These are phyloP conservation scores for Litsea cubeba DNA, from an alignment of 164 flowering plant species.

Conservation along the genomic window DNA sequence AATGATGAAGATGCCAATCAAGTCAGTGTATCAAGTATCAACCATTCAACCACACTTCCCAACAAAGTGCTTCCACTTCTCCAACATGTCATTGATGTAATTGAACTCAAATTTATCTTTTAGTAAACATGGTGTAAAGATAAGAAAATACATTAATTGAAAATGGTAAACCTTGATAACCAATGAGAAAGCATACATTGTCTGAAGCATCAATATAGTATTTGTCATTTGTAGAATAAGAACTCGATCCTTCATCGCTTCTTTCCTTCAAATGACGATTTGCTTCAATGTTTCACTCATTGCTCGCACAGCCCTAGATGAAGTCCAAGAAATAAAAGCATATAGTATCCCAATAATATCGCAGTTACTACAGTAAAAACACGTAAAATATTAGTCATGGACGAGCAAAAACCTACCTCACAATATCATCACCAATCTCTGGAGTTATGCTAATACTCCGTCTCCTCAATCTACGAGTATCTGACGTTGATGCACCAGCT, in stretches of 20 bases:
- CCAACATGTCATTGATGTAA: not conserved
- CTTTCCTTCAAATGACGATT: constrained; percentile 63
- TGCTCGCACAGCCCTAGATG: constrained; percentile 83
- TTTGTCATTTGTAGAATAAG: constrained; percentile 35
- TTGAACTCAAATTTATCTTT: not conserved
- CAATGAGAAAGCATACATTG: constrained; percentile 42
- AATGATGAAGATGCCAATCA: not conserved
- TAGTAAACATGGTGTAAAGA: too few relatives aligned
- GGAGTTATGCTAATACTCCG: constrained; percentile 96
- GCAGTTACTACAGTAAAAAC: too few relatives aligned
- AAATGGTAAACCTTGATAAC: not conserved
- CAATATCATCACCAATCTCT: constrained; percentile 97
- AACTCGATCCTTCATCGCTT: constrained; percentile 39
- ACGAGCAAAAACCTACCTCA: constrained; percentile 46
- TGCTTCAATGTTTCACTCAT: constrained; percentile 93
- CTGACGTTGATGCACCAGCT: constrained; percentile 69
- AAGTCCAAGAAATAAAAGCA: too few relatives aligned
- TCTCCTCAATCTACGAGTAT: constrained; percentile 67
- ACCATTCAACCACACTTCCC: not conserved
- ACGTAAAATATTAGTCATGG: not conserved
- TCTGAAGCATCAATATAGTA: constrained; percentile 33
- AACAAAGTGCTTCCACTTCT: not conserved
- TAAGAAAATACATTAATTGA: not conserved
- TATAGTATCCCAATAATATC: too few relatives aligned
- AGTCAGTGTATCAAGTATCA: too few relatives aligned